These are phyloP conservation scores for Balamuthia mandrillaris DNA, from an alignment of 208 protist genomes.

Conservation along the genomic window DNA sequence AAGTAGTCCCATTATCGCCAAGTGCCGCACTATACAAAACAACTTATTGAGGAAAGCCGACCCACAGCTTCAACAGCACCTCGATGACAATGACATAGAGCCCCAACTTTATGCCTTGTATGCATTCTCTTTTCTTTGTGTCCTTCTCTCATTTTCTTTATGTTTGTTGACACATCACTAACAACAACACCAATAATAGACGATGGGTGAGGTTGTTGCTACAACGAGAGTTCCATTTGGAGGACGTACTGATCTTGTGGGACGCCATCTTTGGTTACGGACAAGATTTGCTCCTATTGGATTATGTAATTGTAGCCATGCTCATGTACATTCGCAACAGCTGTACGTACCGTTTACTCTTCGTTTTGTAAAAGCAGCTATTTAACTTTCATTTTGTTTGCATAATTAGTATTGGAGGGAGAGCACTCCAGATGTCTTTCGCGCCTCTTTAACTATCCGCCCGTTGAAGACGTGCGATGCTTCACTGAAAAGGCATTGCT, in stretches of 20 bases:
- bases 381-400: not conserved
- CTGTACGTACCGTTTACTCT: conserved; percentile 31
- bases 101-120: conserved; percentile 66
- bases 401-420: conserved; percentile 44
- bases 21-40: conserved; percentile 62
- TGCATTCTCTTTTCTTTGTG: not conserved
- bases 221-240: conserved; percentile 72
- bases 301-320: conserved; percentile 72
- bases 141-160: not conserved
- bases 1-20: not conserved
- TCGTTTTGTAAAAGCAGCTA: not conserved
- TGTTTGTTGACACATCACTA: not conserved
- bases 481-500: conserved; percentile 54
- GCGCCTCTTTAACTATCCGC: conserved; percentile 67
- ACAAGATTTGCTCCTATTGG: conserved; percentile 48
- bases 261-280: conserved; percentile 68
- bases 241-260: conserved; percentile 71
- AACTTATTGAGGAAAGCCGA: conserved; percentile 53
- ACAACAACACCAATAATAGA: not conserved
- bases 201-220: conserved; percentile 73
- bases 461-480: conserved; percentile 62
- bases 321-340: conserved; percentile 65
- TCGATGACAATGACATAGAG: conserved; percentile 60
- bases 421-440: conserved; percentile 57
- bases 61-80: conserved; percentile 48